Evolutionary conservation across 306 rosid genomes (phyloP), one percentile per base, ranked within the genome.

Genomic region (Pyrus bretschneideri): DNA sequence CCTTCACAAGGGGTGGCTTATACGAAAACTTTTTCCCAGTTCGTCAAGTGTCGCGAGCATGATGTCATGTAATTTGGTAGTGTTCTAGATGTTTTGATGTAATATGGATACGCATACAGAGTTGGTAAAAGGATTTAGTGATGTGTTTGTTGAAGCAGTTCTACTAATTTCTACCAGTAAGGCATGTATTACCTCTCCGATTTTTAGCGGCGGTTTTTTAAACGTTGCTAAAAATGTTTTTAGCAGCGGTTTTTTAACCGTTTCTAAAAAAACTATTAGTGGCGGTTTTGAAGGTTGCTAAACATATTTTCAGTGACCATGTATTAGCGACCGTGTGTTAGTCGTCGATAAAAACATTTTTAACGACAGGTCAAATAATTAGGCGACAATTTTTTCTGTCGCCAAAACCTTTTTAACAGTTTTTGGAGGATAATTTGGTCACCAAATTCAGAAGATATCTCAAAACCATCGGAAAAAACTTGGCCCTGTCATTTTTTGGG

Each of bases 91-190:
- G 14, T 49, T 49, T 15, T 49, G 54, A 49, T 1, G 19, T 49
- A 46, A 1, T 14, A 4, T 2, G 62, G 6, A n/a, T 58, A 58
- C 29, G 6, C 1, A 4, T n/a, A n/a, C 27, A 3, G 29, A 57
- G 15, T 17, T 58, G 23, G 62, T 4, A 5, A 4, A 58, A 10
- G 0, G 63, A 58, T 58, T 11, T 22, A 1, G 12, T 58, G 29
- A 0, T 22, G 5, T 10, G 29, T 1, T 0, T 15, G 19, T 49
- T 0, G 54, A 14, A 4, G 52, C 54, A 0, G 19, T 13, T 14
- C 19, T 14, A 4, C 18, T 11, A 11, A 14, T 46, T 46, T 11
- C 4, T 0, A 0, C 0, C 2, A 1, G 0, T 0, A 0, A 0
- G 0, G 2, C 0, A 0, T 0, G 0, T 0, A 0, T 0, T 1